phyloP scores from a whole-genome alignment of 306 rosid species.

The Pterocarpus santalinus region DNA sequence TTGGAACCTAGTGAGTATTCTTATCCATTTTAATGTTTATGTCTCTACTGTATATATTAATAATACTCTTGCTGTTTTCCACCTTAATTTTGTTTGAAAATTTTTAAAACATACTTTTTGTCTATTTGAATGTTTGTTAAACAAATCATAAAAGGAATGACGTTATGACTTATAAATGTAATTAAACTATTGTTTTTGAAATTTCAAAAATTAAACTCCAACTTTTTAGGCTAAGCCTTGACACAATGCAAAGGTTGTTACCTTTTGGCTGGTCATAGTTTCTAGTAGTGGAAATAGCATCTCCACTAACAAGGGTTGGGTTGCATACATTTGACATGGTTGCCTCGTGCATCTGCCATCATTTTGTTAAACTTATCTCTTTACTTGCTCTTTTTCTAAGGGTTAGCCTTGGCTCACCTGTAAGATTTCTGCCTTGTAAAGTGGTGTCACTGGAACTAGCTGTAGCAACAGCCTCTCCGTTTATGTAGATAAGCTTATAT shows the following conservation, averaged over 20 bases:
- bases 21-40: slow-evolving; percentile 18
- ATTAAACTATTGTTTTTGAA: no score
- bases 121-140: slow-evolving; percentile 30
- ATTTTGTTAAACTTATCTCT: not conserved
- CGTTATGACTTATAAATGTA: not conserved
- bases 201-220: not conserved
- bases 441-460: not conserved
- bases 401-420: not conserved
- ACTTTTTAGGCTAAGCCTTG: not conserved
- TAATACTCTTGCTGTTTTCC: slow-evolving; percentile 1
- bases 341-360: not conserved
- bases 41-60: slow-evolving; percentile 16
- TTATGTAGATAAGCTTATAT: not conserved
- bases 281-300: not conserved
- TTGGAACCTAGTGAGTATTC: slow-evolving; percentile 83
- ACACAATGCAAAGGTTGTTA: not conserved
- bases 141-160: slow-evolving; percentile 10
- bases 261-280: not conserved
- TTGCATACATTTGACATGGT: not conserved
- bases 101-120: not conserved
- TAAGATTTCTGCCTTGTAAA: not conserved
- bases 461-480: not conserved
- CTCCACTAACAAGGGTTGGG: slow-evolving; percentile 27
- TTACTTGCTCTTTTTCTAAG: not conserved
- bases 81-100: slow-evolving; percentile 14